Percentiles rank a stretch among this genome's conserved stretches.
Conservation (phyloP, 2,329 filamentous ascomycete species). For the Lithohypha guttulata region DNA sequence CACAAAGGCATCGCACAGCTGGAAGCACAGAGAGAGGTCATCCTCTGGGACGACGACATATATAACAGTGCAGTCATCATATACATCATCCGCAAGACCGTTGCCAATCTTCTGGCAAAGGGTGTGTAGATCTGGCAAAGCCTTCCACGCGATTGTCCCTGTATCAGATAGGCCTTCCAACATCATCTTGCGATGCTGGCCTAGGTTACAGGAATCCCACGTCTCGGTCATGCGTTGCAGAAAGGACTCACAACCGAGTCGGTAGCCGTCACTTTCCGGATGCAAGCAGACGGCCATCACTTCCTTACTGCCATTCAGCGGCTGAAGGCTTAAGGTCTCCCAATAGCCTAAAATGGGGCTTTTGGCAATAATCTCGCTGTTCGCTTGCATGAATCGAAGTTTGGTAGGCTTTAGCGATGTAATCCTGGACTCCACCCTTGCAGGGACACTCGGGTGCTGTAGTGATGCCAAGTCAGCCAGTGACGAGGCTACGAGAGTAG, state of each 20-base stretch:
- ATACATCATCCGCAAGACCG: slow-evolving; percentile 27
- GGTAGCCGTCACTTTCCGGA: slow-evolving; percentile 37
- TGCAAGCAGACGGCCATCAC: slow-evolving; percentile 48
- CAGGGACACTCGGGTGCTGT: slow-evolving; percentile 23
- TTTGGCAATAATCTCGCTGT: slow-evolving; percentile 43
- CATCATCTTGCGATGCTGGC: slow-evolving; percentile 37
- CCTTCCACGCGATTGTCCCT: slow-evolving; percentile 30
- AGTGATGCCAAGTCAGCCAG: slow-evolving; percentile 16
- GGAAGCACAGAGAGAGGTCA: slow-evolving; percentile 30
- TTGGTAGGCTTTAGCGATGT: slow-evolving; percentile 32
- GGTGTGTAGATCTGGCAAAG: slow-evolving; percentile 20
- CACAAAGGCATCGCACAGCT: slow-evolving; percentile 49
- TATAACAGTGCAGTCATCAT: slow-evolving; percentile 40
- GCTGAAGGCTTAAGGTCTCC: slow-evolving; percentile 50
- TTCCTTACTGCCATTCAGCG: slow-evolving; percentile 45
- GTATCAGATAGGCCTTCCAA: slow-evolving; percentile 30
- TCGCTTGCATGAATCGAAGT: slow-evolving; percentile 44
- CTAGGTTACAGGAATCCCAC: slow-evolving; percentile 49
- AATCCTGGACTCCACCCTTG: slow-evolving; percentile 23
- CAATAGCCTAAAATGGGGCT: slow-evolving; percentile 49
- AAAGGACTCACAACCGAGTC: slow-evolving; percentile 40
- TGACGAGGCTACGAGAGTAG: slow-evolving; percentile 1
- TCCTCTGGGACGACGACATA: slow-evolving; percentile 46
- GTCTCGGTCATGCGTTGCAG: slow-evolving; percentile 42
- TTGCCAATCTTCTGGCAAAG: slow-evolving; percentile 29